Percentiles rank a stretch among this genome's conserved stretches.
These are phyloP conservation scores for Ophiocordyceps australis DNA, from an alignment of 2,329 filamentous ascomycete species.

Conservation along the genomic window DNA sequence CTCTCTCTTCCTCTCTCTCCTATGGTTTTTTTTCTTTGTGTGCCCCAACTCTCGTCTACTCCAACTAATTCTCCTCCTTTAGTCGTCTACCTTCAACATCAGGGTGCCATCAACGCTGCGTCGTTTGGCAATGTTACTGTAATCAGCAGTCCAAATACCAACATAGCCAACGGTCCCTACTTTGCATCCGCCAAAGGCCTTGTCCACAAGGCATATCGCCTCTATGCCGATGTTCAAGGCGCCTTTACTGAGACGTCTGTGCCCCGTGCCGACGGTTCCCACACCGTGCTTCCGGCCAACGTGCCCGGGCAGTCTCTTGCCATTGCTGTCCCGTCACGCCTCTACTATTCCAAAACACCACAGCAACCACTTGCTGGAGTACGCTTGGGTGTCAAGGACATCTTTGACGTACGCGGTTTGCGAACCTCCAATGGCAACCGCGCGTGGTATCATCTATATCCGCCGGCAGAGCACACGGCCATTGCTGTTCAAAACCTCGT, in stretches of 20 bases:
- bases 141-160: too few species aligned
- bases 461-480: slow-evolving; percentile 24
- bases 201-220: slow-evolving; percentile 4
- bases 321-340: slow-evolving; percentile 32
- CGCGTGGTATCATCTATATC: slow-evolving; percentile 36
- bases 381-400: slow-evolving; percentile 40
- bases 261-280: background rate
- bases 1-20: too few species aligned
- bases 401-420: slow-evolving; percentile 34
- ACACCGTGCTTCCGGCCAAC: slow-evolving; percentile 3
- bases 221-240: slow-evolving; percentile 7
- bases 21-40: too few species aligned
- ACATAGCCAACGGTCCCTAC: slow-evolving; percentile 4
- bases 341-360: slow-evolving; percentile 29
- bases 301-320: slow-evolving; percentile 3
- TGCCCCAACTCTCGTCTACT: too few species aligned
- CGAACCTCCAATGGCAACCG: slow-evolving; percentile 34
- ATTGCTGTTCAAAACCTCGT: slow-evolving; percentile 35
- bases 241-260: slow-evolving; percentile 5
- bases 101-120: background rate
- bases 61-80: too few species aligned
- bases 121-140: background rate
- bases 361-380: slow-evolving; percentile 35
- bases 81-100: background rate
- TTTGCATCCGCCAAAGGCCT: slow-evolving; percentile 4